Conservation (phyloP, 2,329 filamentous ascomycete genomes). For the Cylindrodendrum hubeiense region DNA sequence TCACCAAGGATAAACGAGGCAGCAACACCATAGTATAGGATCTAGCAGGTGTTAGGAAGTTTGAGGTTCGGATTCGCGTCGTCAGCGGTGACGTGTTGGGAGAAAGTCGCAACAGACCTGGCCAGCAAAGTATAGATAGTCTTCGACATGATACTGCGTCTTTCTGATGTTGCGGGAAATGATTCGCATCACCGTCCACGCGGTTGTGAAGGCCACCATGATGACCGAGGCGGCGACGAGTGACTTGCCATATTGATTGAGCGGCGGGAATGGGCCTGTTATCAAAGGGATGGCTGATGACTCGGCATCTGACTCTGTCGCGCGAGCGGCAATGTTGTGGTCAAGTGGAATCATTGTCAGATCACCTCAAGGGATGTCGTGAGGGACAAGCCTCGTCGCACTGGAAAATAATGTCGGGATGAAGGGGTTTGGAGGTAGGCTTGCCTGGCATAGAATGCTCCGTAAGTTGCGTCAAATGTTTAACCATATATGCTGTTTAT, state of each 20-base stretch:
- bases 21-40: constrained; percentile 7
- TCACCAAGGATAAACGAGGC: constrained; percentile 12
- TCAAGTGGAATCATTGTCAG: not conserved
- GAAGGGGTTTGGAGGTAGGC: not conserved
- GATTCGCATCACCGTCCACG: constrained; percentile 18
- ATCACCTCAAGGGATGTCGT: not conserved
- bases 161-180: constrained; percentile 18
- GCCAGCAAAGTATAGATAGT: constrained; percentile 21
- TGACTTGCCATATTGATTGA: not conserved
- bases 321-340: not conserved
- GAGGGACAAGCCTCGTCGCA: not conserved
- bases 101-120: not conserved
- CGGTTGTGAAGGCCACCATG: constrained; percentile 16
- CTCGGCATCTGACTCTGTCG: not conserved
- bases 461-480: not conserved
- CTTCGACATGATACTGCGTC: constrained; percentile 7
- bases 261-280: not conserved
- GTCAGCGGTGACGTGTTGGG: too few species aligned
- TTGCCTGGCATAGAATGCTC: not conserved
- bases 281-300: not conserved
- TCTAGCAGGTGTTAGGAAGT: not conserved
- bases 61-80: not conserved
- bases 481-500: not conserved
- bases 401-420: not conserved
- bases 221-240: constrained; percentile 2